Evolutionary conservation across 2,329 filamentous ascomycete genomes (phyloP).

Genomic region (Botryotinia convoluta): DNA sequence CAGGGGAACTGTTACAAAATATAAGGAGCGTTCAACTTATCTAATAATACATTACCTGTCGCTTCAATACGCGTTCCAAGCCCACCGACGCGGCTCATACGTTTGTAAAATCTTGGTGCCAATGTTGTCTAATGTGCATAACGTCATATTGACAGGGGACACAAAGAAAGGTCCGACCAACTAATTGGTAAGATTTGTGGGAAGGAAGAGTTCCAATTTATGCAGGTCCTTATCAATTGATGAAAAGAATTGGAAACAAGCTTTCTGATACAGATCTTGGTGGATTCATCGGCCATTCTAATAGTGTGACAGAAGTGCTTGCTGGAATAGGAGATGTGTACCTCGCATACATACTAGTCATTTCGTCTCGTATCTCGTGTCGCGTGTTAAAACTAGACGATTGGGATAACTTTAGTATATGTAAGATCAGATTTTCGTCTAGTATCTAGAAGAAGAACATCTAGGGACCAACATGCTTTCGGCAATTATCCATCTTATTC

Average conservation of each 20-base stretch:
- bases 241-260: background rate
- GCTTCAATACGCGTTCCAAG: background rate
- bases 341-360: background rate
- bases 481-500: background rate
- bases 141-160: constrained; percentile 2
- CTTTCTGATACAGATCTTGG: background rate
- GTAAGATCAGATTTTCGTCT: background rate
- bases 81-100: background rate
- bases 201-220: background rate
- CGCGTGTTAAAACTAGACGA: background rate
- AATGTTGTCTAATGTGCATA: background rate
- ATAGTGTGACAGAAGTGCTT: background rate
- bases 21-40: no score
- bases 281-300: background rate
- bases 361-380: background rate
- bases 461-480: background rate
- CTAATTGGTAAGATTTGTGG: background rate
- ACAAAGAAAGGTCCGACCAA: background rate
- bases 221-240: background rate
- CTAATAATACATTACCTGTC: background rate
- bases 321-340: background rate
- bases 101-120: background rate
- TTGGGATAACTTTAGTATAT: background rate
- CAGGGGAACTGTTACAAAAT: background rate
- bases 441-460: background rate